These are phyloP conservation scores for Mycena vulgaris DNA, from an alignment of 768 basidiomycete genomes.

Conservation along the genomic window DNA sequence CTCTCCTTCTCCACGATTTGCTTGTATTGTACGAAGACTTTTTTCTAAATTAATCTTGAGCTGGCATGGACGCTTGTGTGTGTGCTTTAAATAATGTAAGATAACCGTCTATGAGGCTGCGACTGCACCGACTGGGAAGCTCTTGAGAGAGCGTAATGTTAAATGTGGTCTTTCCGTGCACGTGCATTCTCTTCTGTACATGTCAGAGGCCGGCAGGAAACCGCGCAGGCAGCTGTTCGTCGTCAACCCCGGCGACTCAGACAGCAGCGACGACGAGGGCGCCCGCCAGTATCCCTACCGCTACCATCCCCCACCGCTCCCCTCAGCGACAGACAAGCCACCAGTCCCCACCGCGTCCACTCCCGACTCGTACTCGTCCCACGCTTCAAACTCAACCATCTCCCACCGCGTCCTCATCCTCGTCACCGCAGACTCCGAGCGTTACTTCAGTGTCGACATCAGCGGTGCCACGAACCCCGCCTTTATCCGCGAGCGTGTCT, in stretches of 20 bases:
- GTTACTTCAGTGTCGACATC: slow-evolving; percentile 81
- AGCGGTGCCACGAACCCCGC: slow-evolving; percentile 74
- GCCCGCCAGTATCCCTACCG: slow-evolving; percentile 45
- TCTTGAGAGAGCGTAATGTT: too few species aligned
- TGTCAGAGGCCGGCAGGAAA: slow-evolving; percentile 75
- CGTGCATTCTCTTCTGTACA: slow-evolving; percentile 50
- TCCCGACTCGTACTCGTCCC: slow-evolving; percentile 51
- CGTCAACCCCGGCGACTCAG: slow-evolving; percentile 74
- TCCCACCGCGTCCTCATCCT: slow-evolving; percentile 68
- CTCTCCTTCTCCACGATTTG: neutral
- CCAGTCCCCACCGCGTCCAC: slow-evolving; percentile 60
- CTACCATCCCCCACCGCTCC: slow-evolving; percentile 48
- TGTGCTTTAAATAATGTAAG: too few species aligned
- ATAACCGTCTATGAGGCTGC: too few species aligned
- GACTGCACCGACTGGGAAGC: too few species aligned
- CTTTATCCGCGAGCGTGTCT: slow-evolving; percentile 85
- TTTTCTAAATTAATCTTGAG: slow-evolving; percentile 23
- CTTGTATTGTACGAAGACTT: slow-evolving; percentile 32
- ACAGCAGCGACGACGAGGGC: slow-evolving; percentile 46
- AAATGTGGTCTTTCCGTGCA: too few species aligned
- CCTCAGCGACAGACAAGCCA: slow-evolving; percentile 51
- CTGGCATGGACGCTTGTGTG: neutral
- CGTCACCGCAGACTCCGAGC: slow-evolving; percentile 85
- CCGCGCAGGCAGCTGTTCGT: slow-evolving; percentile 65
- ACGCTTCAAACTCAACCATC: slow-evolving; percentile 43